Percentiles rank a stretch among this genome's conserved stretches.
Evolutionary conservation across 129 eudicot genomes (phyloP).

Genomic region (Artemisia annua): DNA sequence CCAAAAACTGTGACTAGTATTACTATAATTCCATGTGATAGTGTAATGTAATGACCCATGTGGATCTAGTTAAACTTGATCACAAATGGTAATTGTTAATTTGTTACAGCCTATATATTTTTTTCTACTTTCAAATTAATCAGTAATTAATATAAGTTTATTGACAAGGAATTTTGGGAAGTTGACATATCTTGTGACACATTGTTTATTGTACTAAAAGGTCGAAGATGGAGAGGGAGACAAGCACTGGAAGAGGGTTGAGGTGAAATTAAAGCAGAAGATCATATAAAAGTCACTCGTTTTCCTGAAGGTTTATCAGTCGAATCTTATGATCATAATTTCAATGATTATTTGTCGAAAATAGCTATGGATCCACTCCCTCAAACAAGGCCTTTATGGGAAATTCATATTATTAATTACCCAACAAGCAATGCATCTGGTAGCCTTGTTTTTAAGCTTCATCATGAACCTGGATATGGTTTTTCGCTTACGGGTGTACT

Average conservation of each 20-base stretch:
- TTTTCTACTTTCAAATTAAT: neutral
- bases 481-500: conserved; percentile 77
- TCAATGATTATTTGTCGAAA: conserved; percentile 48
- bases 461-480: conserved; percentile 77
- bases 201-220: conserved; percentile 18
- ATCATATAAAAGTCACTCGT: conserved; percentile 45
- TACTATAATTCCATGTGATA: neutral
- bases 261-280: conserved; percentile 50
- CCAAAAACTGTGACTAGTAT: no score
- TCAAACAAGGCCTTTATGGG: conserved; percentile 56
- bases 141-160: neutral
- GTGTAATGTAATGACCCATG: no score
- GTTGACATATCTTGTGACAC: no score
- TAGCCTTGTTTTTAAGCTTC: conserved; percentile 51
- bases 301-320: conserved; percentile 43
- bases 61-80: neutral
- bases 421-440: conserved; percentile 71
- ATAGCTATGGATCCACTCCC: conserved; percentile 47
- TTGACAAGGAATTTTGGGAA: neutral
- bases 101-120: no score
- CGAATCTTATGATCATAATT: conserved; percentile 35
- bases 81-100: no score
- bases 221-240: conserved; percentile 41
- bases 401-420: conserved; percentile 50
- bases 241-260: conserved; percentile 63